Conservation (phyloP, 768 basidiomycete genomes). For the Boletus rex-veris region DNA sequence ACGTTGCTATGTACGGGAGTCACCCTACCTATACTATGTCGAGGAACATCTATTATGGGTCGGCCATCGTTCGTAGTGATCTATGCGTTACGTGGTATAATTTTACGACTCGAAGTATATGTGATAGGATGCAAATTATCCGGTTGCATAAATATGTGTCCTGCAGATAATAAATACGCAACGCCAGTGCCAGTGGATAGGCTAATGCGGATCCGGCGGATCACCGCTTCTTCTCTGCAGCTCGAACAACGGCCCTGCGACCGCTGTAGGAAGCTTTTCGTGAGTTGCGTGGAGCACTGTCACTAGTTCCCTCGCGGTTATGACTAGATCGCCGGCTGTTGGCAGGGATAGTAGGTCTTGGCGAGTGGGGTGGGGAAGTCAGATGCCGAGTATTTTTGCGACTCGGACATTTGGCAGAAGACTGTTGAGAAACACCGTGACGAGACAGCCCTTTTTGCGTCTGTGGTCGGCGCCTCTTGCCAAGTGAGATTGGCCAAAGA, state of each 20-base stretch:
- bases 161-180: conserved; percentile 15
- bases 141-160: conserved; percentile 21
- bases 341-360: conserved; percentile 11
- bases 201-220: neutral
- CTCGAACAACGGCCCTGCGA: conserved; percentile 9
- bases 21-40: neutral
- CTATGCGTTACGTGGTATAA: neutral
- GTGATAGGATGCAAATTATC: conserved; percentile 2
- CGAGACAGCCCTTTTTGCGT: conserved; percentile 5
- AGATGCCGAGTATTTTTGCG: conserved; percentile 8
- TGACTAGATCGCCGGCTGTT: conserved; percentile 21
- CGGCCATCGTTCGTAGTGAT: neutral
- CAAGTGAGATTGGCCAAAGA: conserved; percentile 28
- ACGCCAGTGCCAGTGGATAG: conserved; percentile 2
- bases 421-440: conserved; percentile 4
- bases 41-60: neutral
- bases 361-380: conserved; percentile 15
- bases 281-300: conserved; percentile 12
- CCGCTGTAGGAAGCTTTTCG: conserved; percentile 17
- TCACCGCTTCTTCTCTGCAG: conserved; percentile 6
- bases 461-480: conserved; percentile 14
- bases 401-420: conserved; percentile 10
- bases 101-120: neutral
- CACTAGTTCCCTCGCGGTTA: conserved; percentile 4
- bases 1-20: neutral